phyloP scores from a whole-genome alignment of 768 basidiomycete genomes.

The Gyrodon lividus region DNA sequence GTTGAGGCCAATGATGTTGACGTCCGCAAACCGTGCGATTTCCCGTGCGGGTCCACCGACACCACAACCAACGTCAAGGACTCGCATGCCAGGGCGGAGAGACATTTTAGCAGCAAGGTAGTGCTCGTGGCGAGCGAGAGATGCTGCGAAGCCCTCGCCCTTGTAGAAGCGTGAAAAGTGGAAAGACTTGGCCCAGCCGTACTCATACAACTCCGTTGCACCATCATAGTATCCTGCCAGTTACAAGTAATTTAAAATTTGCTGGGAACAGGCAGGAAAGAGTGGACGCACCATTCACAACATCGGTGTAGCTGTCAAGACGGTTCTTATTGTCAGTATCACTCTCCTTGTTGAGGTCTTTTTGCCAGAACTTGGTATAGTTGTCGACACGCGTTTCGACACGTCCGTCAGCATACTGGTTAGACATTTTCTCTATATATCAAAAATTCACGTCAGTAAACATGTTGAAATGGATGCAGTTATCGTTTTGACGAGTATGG shows the following conservation, averaged over 20 bases:
- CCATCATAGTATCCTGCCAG: slow-evolving; percentile 92
- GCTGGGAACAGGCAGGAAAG: not conserved
- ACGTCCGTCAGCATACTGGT: slow-evolving; percentile 53
- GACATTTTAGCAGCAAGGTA: slow-evolving; percentile 88
- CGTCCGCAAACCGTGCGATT: slow-evolving; percentile 90
- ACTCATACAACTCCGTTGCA: slow-evolving; percentile 93
- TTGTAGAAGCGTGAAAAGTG: slow-evolving; percentile 98
- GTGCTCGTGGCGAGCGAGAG: slow-evolving; percentile 91
- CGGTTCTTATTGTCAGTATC: slow-evolving; percentile 67
- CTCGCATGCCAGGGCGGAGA: slow-evolving; percentile 87
- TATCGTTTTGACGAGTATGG: no score
- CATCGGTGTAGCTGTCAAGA: slow-evolving; percentile 82
- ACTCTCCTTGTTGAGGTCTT: slow-evolving; percentile 70
- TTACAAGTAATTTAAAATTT: not conserved
- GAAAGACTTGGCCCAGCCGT: slow-evolving; percentile 89
- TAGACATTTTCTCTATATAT: slow-evolving; percentile 7
- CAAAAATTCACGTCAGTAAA: not conserved
- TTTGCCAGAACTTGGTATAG: slow-evolving; percentile 93
- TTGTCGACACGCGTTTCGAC: slow-evolving; percentile 68
- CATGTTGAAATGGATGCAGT: no score
- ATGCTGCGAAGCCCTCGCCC: slow-evolving; percentile 74
- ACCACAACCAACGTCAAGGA: slow-evolving; percentile 98
- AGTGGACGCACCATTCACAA: slow-evolving; percentile 76
- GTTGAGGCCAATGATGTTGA: slow-evolving; percentile 81
- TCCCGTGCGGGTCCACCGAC: slow-evolving; percentile 96